phyloP scores from a whole-genome alignment of 2,329 filamentous ascomycete genomes.

The Neopestalotiopsis sp. region DNA sequence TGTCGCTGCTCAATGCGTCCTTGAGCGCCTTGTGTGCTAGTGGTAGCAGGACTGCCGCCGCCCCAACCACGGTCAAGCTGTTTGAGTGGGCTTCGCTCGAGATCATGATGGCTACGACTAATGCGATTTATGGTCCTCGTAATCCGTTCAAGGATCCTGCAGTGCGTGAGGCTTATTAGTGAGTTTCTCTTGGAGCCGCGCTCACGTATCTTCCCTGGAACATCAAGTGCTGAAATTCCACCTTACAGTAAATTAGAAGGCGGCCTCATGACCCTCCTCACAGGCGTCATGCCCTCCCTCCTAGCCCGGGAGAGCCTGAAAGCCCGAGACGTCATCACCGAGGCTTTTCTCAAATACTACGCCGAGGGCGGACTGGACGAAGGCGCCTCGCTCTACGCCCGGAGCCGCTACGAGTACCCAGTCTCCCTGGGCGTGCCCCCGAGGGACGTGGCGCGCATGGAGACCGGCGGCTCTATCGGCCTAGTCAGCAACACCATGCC shows the following conservation, averaged over 20 bases:
- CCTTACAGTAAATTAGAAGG: constrained; percentile 18
- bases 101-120: constrained; percentile 20
- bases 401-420: constrained; percentile 17
- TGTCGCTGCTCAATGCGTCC: constrained; percentile 11
- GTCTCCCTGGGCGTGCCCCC: constrained; percentile 7
- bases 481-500: constrained; percentile 22
- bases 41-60: not conserved
- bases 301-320: constrained; percentile 16
- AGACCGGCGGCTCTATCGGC: constrained; percentile 17
- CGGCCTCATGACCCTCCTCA: constrained; percentile 18
- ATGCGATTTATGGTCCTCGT: constrained; percentile 12
- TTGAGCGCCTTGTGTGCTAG: not conserved
- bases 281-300: constrained; percentile 17
- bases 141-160: constrained; percentile 15
- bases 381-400: constrained; percentile 16
- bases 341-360: constrained; percentile 20
- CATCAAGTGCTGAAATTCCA: not conserved
- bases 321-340: constrained; percentile 17
- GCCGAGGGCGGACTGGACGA: constrained; percentile 4
- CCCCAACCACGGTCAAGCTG: constrained; percentile 1
- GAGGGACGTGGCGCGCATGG: constrained; percentile 19
- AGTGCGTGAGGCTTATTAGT: constrained; percentile 40
- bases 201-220: not conserved
- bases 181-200: not conserved
- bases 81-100: constrained; percentile 16